Evolutionary conservation across 768 basidiomycete genomes (phyloP), one percentile per base, ranked within the genome.

Genomic region (Tylopilus rubrobrunneus): DNA sequence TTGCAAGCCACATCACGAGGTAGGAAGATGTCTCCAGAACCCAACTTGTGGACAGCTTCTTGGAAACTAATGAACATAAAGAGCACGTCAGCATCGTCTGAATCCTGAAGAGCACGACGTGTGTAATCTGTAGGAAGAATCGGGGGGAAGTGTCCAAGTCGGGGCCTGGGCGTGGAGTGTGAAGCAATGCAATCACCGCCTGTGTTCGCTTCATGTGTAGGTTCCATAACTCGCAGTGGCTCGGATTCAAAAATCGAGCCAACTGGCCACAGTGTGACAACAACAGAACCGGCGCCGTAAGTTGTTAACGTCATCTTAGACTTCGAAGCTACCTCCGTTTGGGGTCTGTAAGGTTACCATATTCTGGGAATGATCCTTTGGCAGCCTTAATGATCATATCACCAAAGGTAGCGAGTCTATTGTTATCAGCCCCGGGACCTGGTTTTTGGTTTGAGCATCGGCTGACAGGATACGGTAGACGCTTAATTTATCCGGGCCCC

Each of bases 21-120:
- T 31, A 6, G 39, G 46, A 51, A 11, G 46, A 43, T 28, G 19
- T 6, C 12, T 25, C 42, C 15, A 37, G 14, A 21, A 48, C 11
- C 58, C 58, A 52, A 10, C 17, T 21, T 23, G 42, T 29, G 19
- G 39, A 29, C 14, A 53, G 43, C 45, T 19, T 11, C 6, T 11
- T 2, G 21, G 58, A 48, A 52, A 50, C 31, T 17, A 52, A 37
- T 1, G 55, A 55, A 39, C 58, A 55, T 19, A 51, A 19, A 7
- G 58, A 50, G 33, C 52, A 49, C 17, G 41, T 47, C 25, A 39
- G 23, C 19, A 31, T 27, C n/a, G n/a, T 41, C 21, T 34, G 44
- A 27, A 48, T 12, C 45, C 28, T 48, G 8, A 6, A 12, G 34
- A 17, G 17, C n/a, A 3, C n/a, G 43, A 33, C 14, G 34, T 14